phyloP scores from a whole-genome alignment of 2,329 filamentous ascomycete species.

The Dryadomyces quercus-mongolicae region DNA sequence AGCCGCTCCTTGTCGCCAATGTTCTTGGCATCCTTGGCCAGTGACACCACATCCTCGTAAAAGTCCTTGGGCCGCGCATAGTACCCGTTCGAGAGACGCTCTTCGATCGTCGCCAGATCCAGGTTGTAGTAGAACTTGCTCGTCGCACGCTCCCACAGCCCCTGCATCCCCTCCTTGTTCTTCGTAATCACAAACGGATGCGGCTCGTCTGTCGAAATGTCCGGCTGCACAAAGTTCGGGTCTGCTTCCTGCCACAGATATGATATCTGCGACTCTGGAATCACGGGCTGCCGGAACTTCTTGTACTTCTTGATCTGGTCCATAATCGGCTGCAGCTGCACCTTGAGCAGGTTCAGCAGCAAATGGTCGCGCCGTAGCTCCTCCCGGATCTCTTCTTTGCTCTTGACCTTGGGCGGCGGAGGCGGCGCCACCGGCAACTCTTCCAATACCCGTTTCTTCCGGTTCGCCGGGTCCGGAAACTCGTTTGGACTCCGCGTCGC shows the following conservation, averaged over 20 bases:
- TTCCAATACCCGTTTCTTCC: slow-evolving; percentile 77
- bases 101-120: slow-evolving; percentile 85
- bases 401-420: slow-evolving; percentile 52
- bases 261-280: slow-evolving; percentile 60
- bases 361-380: slow-evolving; percentile 75
- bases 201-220: slow-evolving; percentile 40
- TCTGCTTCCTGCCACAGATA: slow-evolving; percentile 81
- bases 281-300: slow-evolving; percentile 71
- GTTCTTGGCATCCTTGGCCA: slow-evolving; percentile 74
- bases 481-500: slow-evolving; percentile 73
- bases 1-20: slow-evolving; percentile 73
- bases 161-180: slow-evolving; percentile 67
- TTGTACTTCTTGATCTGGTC: slow-evolving; percentile 93
- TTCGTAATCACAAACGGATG: slow-evolving; percentile 70
- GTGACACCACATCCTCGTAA: slow-evolving; percentile 68
- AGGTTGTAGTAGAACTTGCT: slow-evolving; percentile 92
- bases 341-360: slow-evolving; percentile 75
- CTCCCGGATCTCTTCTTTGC: slow-evolving; percentile 68
- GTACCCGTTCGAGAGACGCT: slow-evolving; percentile 91
- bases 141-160: slow-evolving; percentile 61
- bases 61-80: slow-evolving; percentile 89
- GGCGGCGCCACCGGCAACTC: slow-evolving; percentile 63
- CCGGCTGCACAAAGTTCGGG: slow-evolving; percentile 52
- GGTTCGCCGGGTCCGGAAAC: slow-evolving; percentile 75
- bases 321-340: slow-evolving; percentile 87